Percentiles rank a stretch among this genome's conserved stretches.
phyloP scores from a whole-genome alignment of 305 asterid species.

The Caryopteris hybrid region DNA sequence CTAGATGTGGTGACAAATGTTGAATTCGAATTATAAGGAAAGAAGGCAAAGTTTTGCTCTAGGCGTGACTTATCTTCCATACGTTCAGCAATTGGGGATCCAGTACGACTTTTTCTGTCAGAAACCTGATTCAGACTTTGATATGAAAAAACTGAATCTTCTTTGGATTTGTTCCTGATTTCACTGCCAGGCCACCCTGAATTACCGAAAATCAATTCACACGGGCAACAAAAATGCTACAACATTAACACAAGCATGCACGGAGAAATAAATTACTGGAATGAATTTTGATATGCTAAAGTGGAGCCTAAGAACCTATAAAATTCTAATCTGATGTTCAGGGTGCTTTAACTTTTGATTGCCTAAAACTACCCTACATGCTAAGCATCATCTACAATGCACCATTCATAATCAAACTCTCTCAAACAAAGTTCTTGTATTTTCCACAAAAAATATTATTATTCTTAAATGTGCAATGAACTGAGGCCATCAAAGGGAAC shows the following conservation, averaged over 20 bases:
- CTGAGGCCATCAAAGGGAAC: background rate
- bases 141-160: constrained; percentile 30
- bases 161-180: constrained; percentile 26
- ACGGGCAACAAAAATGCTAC: background rate
- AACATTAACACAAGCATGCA: background rate
- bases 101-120: constrained; percentile 30
- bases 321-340: background rate
- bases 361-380: background rate
- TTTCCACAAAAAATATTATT: background rate
- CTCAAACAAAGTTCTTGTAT: background rate
- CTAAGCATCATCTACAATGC: background rate
- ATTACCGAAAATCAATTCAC: constrained; percentile 16
- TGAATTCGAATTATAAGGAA: constrained; percentile 36
- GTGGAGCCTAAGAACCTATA: background rate
- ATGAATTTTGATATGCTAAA: background rate
- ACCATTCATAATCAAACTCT: background rate
- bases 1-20: constrained; percentile 17
- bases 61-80: constrained; percentile 35
- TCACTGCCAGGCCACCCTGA: constrained; percentile 38
- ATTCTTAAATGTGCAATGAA: background rate
- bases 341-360: background rate
- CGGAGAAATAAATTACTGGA: background rate
- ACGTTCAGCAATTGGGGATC: constrained; percentile 22
- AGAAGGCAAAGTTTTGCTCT: constrained; percentile 31
- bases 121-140: constrained; percentile 33